Base-by-base conservation (phyloP, 208 protist genomes). In the Leishmania braziliensis region DNA sequence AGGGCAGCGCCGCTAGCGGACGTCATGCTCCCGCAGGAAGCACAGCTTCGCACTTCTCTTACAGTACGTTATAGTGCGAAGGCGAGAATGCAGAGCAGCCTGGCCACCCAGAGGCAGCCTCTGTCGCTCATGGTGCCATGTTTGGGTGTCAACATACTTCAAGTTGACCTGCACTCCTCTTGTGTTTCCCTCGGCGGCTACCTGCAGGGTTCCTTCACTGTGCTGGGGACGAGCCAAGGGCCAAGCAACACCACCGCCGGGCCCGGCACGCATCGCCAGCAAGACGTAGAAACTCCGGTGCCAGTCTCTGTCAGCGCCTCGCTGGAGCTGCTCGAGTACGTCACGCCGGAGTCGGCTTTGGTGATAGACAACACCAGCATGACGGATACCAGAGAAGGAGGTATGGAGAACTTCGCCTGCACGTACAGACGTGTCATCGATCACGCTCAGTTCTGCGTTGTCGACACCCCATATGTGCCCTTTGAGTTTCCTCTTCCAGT, bases 111-210 rank as follows among this genome's bases (percentile, higher is more conserved):
- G 70, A 66, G 75, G 46, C 84, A 82, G 33, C 86, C 88, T 12
- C 65, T 90, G 20, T 80, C 84, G 26, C 72, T 88, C 43, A 72
- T 85, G 16, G n/a, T 93, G 51, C 82, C 70, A 23, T 72, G 86
- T 50, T 58, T 33, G 20, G 83, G 75, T 23, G 81, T 84, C 29
- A 50, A 83, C 4, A 78, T 78, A 3, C 56, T 90, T 48, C 84
- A 74, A 65, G 83, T 90, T 29, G 74, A 72, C 18, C 51, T 93
- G 48, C 53, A 43, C 10, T 90, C 88, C 33, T 89, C 84, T 29
- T 88, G 84, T 16, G 81, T 90, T 0, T 60, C 77, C 10, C 80
- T 92, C 66, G 88, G 90, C 53, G 80, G 78, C 60, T 84, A 86
- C 29, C 68, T 94, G 58, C 78, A 83, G 39, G 90, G 88, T 62